Evolutionary conservation across 2,329 filamentous ascomycete species (phyloP), one percentile per base, ranked within the genome.

Genomic region (Monosporascus sp.): DNA sequence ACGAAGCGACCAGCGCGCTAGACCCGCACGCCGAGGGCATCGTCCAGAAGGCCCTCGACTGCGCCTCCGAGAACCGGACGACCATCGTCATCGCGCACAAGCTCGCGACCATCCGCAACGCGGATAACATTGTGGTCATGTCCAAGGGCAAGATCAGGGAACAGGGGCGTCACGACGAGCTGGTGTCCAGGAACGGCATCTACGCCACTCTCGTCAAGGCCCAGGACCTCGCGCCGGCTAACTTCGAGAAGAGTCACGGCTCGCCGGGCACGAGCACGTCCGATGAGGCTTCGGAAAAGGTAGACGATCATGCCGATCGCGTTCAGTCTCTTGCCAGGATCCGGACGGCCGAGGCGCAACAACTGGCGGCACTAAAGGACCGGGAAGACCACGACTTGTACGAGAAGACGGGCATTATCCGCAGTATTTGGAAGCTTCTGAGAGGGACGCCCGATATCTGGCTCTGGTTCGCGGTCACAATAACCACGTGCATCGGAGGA

Each of bases 71-170:
- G 37, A 75, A 76, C 24, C 73, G 83, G 31, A 87, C 84, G 0
- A 86, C 82, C 0, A 82, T 88, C 38, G 75, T 82, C 11, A 84
- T 87, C 51, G 84, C 85, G 1, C 81, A 84, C 63, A 71, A 80
- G 18, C 69, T 84, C 75, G 46, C 18, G 11, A 49, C 49, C 15
- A 55, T 55, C 15, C 8, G 9, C 14, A 35, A 49, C 24, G 43
- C 44, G 38, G 20, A 49, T 40, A 50, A 50, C 14, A 50, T 50
- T 4, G 40, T 31, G 11, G 28, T 48, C n/a, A 40, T 48, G 50
- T 24, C 15, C 17, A 44, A 51, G 26, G 49, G 50, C 15, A 7
- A 17, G 20, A 37, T 52, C 35, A 18, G 31, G 15, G 46, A 48
- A 17, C 46, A 48, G 31, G 46, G 46, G 17, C 46, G 17, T 51